phyloP scores from a whole-genome alignment of 768 basidiomycete species.

The Harrya chromipes region DNA sequence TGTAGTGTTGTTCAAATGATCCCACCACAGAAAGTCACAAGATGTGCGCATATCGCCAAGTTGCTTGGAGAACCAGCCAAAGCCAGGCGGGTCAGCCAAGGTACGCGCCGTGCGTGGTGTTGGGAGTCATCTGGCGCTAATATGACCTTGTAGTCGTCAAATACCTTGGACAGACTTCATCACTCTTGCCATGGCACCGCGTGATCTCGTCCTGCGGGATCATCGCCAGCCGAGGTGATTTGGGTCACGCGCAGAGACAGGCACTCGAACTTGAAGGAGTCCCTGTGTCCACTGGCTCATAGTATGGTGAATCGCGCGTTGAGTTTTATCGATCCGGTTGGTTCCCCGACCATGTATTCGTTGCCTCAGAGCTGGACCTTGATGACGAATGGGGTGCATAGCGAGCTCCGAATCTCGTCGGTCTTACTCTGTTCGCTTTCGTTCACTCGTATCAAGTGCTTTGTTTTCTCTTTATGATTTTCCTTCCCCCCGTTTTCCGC shows the following conservation, averaged over 20 bases:
- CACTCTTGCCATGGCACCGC: constrained; percentile 76
- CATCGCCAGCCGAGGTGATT: constrained; percentile 69
- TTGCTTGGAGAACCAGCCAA: constrained; percentile 72
- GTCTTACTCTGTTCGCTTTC: no score
- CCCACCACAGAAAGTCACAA: constrained; percentile 63
- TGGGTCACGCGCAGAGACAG: constrained; percentile 66
- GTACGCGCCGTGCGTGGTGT: constrained; percentile 32
- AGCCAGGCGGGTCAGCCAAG: constrained; percentile 79
- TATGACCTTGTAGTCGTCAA: constrained; percentile 54
- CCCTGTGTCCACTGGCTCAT: constrained; percentile 51
- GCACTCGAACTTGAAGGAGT: constrained; percentile 76
- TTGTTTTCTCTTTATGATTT: not conserved
- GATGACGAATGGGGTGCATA: constrained; percentile 25
- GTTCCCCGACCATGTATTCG: constrained; percentile 45
- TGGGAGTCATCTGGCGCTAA: not conserved
- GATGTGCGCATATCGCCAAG: constrained; percentile 76
- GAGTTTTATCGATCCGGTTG: constrained; percentile 55
- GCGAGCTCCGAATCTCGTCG: not conserved
- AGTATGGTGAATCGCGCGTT: constrained; percentile 56
- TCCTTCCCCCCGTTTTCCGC: no score
- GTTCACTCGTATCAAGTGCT: no score
- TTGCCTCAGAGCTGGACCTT: constrained; percentile 8
- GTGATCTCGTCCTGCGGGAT: constrained; percentile 65
- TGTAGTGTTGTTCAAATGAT: constrained; percentile 66
- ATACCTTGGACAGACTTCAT: constrained; percentile 55